Conservation (phyloP, 2,329 filamentous ascomycete species). For the Teratosphaeria zuluensis region DNA sequence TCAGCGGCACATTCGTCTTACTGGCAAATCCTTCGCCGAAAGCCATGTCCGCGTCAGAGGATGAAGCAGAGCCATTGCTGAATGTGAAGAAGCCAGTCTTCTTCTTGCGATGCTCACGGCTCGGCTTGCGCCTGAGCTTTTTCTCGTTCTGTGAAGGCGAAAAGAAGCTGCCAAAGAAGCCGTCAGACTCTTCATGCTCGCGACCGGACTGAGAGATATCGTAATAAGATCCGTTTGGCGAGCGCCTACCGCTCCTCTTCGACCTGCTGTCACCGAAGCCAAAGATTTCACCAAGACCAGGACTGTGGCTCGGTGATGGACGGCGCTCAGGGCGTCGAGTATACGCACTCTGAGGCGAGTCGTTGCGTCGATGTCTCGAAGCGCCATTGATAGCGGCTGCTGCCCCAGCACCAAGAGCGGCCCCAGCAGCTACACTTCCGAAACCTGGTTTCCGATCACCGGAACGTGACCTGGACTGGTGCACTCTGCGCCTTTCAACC, state of each 20-base stretch:
- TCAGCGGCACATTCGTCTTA: slow-evolving; percentile 9
- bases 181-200: slow-evolving; percentile 9
- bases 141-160: slow-evolving; percentile 18
- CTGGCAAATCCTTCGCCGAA: slow-evolving; percentile 31
- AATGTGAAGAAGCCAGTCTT: slow-evolving; percentile 41
- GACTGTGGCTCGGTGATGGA: slow-evolving; percentile 30
- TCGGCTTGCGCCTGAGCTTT: slow-evolving; percentile 4
- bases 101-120: slow-evolving; percentile 22
- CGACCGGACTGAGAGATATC: slow-evolving; percentile 7
- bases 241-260: slow-evolving; percentile 5
- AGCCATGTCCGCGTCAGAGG: slow-evolving; percentile 36
- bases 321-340: slow-evolving; percentile 29
- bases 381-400: slow-evolving; percentile 9
- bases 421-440: slow-evolving; percentile 14
- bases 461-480: slow-evolving; percentile 21
- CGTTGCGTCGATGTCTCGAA: slow-evolving; percentile 8
- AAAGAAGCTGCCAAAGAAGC: slow-evolving; percentile 23
- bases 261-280: slow-evolving; percentile 10
- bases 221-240: slow-evolving; percentile 6
- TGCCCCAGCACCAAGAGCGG: slow-evolving; percentile 14
- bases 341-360: slow-evolving; percentile 11
- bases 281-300: slow-evolving; percentile 16
- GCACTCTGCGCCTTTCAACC: slow-evolving; percentile 16
- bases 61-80: slow-evolving; percentile 36
- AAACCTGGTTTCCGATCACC: slow-evolving; percentile 28